Conservation (phyloP, 805 yeast species). For the Sungouiella blattae region DNA sequence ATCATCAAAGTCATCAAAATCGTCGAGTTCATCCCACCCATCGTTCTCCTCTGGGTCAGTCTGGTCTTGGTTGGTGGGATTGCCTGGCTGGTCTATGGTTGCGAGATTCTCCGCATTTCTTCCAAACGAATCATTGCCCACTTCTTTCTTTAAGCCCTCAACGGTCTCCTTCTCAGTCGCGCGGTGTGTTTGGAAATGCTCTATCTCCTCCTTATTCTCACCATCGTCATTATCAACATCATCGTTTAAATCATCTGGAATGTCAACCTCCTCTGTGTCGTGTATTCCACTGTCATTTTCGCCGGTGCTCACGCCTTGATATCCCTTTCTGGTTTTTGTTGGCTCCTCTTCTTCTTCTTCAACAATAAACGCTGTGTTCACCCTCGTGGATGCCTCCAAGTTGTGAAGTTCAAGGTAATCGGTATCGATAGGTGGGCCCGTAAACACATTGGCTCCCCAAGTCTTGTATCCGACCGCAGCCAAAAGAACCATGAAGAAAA, state of each 20-base stretch:
- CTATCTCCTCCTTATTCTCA: too few species aligned
- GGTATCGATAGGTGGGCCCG: constrained; percentile 56
- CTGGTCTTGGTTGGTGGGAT: too few species aligned
- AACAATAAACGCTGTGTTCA: constrained; percentile 6
- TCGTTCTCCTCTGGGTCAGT: neutral
- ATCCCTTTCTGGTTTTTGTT: neutral
- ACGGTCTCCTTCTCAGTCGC: too few species aligned
- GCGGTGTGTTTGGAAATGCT: too few species aligned
- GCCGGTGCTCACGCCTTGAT: neutral
- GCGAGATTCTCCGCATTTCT: too few species aligned
- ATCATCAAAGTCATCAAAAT: constrained; percentile 3
- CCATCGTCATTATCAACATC: too few species aligned
- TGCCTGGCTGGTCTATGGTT: too few species aligned
- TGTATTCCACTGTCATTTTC: neutral
- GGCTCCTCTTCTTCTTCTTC: constrained; percentile 6
- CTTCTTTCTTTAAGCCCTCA: too few species aligned
- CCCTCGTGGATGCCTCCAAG: constrained; percentile 18
- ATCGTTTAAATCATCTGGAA: too few species aligned
- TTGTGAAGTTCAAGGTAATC: constrained; percentile 39
- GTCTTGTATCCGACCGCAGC: constrained; percentile 49
- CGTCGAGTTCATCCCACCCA: constrained; percentile 1
- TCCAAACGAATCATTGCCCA: too few species aligned
- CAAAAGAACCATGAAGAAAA: constrained; percentile 43
- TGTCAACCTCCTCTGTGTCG: neutral
- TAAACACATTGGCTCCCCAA: constrained; percentile 64